A percentile compares a stretch with the other conserved stretches of the same genome.
These are phyloP conservation scores for Rhynchosporium secalis DNA, from an alignment of 2,329 filamentous ascomycete species.

Conservation along the genomic window DNA sequence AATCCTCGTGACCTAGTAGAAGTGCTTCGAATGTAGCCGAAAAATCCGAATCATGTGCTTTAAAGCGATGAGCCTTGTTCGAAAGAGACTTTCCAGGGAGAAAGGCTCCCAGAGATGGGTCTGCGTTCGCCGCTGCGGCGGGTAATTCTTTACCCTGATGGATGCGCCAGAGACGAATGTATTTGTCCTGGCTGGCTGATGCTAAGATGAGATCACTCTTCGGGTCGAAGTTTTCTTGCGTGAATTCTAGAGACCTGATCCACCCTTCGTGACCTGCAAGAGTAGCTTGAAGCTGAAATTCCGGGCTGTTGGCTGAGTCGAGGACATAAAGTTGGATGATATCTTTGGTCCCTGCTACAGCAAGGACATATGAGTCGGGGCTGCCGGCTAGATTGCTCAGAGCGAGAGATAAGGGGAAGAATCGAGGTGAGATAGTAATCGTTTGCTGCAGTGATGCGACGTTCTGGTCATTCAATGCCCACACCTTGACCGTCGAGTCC, in stretches of 20 bases:
- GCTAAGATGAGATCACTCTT: slow-evolving; percentile 76
- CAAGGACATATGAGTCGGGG: slow-evolving; percentile 63
- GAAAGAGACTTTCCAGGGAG: slow-evolving; percentile 71
- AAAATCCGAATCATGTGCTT: slow-evolving; percentile 60
- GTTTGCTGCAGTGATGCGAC: slow-evolving; percentile 63
- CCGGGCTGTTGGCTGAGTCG: slow-evolving; percentile 42
- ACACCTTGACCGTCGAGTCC: slow-evolving; percentile 71
- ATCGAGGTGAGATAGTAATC: slow-evolving; percentile 72
- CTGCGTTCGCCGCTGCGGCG: slow-evolving; percentile 53
- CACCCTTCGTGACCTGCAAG: slow-evolving; percentile 91
- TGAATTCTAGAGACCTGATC: slow-evolving; percentile 84
- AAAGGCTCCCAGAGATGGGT: slow-evolving; percentile 58
- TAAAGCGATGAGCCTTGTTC: slow-evolving; percentile 84
- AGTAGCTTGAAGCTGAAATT: slow-evolving; percentile 73
- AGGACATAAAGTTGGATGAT: slow-evolving; percentile 78
- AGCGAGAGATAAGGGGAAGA: slow-evolving; percentile 78
- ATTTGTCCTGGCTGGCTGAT: slow-evolving; percentile 96
- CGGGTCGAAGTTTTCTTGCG: slow-evolving; percentile 55
- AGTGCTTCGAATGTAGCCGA: slow-evolving; percentile 91
- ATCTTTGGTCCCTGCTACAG: slow-evolving; percentile 81
- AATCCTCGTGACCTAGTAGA: slow-evolving; percentile 93
- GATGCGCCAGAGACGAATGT: slow-evolving; percentile 89
- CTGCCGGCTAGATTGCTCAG: slow-evolving; percentile 58
- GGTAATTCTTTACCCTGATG: slow-evolving; percentile 68
- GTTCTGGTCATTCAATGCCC: slow-evolving; percentile 57